Evolutionary conservation across 2,329 filamentous ascomycete species (phyloP), one percentile per base, ranked within the genome.

Genomic region (Cryphonectria carpinicola): DNA sequence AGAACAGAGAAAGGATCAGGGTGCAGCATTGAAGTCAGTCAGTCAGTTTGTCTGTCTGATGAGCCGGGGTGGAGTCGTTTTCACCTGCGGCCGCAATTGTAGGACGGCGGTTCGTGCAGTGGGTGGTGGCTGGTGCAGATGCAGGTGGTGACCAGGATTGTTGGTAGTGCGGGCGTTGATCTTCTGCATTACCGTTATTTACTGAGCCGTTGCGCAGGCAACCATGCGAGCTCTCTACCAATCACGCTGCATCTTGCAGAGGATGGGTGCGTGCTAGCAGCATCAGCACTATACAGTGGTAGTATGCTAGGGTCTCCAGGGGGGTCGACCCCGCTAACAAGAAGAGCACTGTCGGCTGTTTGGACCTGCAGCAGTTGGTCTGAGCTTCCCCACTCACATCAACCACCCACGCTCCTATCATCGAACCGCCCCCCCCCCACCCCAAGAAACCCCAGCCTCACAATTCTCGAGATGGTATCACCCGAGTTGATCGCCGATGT

Each of bases 41-140:
- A 49, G 46, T 49, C 46, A 49, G 22, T 49, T 11, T n/a, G 46
- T 49, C 46, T 49, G 46, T 32, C n/a, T 39, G 63, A 49, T 49
- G 63, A 65, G 32, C 25, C 17, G 28, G 43, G 10, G 41, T 35
- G 63, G 63, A 25, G 41, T 43, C 39, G 35, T 41, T 39, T 46
- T 46, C n/a, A 28, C 37, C 32, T 52, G 25, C 11, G n/a, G 37
- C 46, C 35, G 25, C 41, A 65, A 22, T 43, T 19, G 64, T 43
- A 46, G 64, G 65, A 67, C 56, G 68, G 63, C 63, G 63, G 63
- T 52, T 67, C 14, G 46, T 25, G 65, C 65, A 56, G 54, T 58
- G 43, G 41, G 43, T 52, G 63, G 63, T 65, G 63, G 63, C 63
- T 65, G 63, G 63, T 65, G 63, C 43, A 65, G 63, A 65, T 65